Evolutionary conservation across 345 rosid species (phyloP).

Genomic region (Cochlearia excelsa): DNA sequence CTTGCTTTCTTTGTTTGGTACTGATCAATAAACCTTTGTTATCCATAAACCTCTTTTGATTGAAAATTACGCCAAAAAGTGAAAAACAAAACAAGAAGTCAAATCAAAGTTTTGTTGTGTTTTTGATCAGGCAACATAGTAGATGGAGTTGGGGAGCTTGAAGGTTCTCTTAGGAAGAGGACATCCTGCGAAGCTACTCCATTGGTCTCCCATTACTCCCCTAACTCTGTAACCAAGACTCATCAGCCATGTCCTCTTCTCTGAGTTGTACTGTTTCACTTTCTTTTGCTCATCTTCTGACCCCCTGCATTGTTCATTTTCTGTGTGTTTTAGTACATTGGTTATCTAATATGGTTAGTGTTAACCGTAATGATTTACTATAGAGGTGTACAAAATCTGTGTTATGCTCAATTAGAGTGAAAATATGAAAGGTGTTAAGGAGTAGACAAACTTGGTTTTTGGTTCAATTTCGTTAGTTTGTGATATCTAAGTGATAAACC

Average conservation of each 20-base stretch:
- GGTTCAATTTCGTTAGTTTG: background rate
- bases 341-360: slow-evolving; percentile 8
- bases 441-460: background rate
- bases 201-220: slow-evolving; percentile 80
- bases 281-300: slow-evolving; percentile 54
- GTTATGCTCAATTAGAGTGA: slow-evolving; percentile 7
- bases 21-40: slow-evolving; percentile 1
- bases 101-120: slow-evolving; percentile 16
- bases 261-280: slow-evolving; percentile 60
- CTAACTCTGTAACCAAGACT: slow-evolving; percentile 68
- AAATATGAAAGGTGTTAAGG: background rate
- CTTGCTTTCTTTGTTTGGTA: background rate
- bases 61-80: background rate
- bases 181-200: slow-evolving; percentile 72
- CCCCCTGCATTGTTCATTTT: slow-evolving; percentile 45
- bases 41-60: slow-evolving; percentile 7
- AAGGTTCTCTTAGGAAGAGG: slow-evolving; percentile 67
- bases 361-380: background rate
- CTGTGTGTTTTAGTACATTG: slow-evolving; percentile 4
- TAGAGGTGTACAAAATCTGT: slow-evolving; percentile 12
- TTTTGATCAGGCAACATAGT: slow-evolving; percentile 45
- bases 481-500: too few relatives aligned
- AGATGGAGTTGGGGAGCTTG: slow-evolving; percentile 87
- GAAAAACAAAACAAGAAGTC: slow-evolving; percentile 3
- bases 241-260: slow-evolving; percentile 49